phyloP scores from a whole-genome alignment of 108 stramenopile species.

The Cylindrotheca fusiformis region DNA sequence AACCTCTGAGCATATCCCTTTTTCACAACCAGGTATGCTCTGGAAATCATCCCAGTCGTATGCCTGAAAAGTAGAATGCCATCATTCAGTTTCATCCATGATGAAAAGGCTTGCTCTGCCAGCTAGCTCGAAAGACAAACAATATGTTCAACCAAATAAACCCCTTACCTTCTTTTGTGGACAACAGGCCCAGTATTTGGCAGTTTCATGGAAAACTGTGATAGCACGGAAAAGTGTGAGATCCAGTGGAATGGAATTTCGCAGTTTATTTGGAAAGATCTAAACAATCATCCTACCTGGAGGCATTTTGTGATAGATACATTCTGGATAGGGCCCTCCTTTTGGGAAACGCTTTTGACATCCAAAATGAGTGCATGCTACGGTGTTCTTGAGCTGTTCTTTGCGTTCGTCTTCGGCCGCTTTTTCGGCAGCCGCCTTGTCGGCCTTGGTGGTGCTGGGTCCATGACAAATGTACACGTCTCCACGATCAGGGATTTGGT shows the following conservation, averaged over 20 bases:
- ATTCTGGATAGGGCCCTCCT: slow-evolving; percentile 75
- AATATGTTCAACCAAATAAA: too few relatives aligned
- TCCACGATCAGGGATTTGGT: slow-evolving; percentile 71
- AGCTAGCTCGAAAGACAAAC: too few relatives aligned
- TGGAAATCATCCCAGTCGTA: slow-evolving; percentile 90
- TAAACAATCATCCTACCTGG: slow-evolving; percentile 34
- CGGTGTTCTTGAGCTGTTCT: slow-evolving; percentile 46
- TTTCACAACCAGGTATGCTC: slow-evolving; percentile 70
- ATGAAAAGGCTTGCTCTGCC: too few relatives aligned
- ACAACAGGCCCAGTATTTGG: slow-evolving; percentile 97
- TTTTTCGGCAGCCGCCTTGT: slow-evolving; percentile 41
- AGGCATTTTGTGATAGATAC: slow-evolving; percentile 84
- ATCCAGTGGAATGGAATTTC: not conserved
- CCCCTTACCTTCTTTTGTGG: slow-evolving; percentile 64
- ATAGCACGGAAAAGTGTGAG: not conserved
- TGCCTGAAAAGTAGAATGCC: too few relatives aligned
- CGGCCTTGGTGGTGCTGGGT: slow-evolving; percentile 44
- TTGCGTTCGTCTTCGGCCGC: slow-evolving; percentile 31
- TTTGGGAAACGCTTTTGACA: slow-evolving; percentile 79
- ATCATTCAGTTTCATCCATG: too few relatives aligned
- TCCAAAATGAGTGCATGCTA: slow-evolving; percentile 83
- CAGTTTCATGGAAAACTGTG: slow-evolving; percentile 95
- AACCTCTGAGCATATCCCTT: slow-evolving; percentile 73
- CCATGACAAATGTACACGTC: slow-evolving; percentile 79
- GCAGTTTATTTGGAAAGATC: not conserved